Evolutionary conservation across 73 alveolate species (phyloP).

Genomic region (Tetrahymena thermophila): DNA sequence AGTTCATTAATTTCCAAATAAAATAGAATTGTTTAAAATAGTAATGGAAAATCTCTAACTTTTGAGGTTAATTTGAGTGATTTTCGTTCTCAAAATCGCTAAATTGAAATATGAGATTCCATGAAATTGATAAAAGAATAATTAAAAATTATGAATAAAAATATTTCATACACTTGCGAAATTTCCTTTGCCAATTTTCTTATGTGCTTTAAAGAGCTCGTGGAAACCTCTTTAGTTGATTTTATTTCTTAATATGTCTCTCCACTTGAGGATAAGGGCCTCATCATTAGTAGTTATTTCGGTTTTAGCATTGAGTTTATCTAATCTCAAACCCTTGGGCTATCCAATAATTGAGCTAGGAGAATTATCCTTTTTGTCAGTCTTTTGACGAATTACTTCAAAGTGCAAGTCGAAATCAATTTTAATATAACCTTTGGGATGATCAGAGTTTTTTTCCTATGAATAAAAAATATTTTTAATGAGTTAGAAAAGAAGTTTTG

Average conservation of each 20-base stretch:
- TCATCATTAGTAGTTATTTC: slow-evolving; percentile 26
- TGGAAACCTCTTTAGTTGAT: slow-evolving; percentile 44
- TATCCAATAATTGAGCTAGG: not conserved
- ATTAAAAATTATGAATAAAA: not conserved
- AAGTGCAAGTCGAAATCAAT: not conserved
- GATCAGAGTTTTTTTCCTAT: not conserved
- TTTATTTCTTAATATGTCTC: slow-evolving; percentile 24
- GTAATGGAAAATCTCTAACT: not conserved
- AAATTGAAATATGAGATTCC: not conserved
- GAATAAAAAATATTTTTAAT: not conserved
- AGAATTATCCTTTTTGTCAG: not conserved
- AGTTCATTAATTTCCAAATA: not conserved
- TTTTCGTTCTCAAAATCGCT: not conserved
- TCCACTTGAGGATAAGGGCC: slow-evolving; percentile 5
- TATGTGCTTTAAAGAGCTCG: slow-evolving; percentile 32
- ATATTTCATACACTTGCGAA: slow-evolving; percentile 22
- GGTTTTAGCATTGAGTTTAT: not conserved
- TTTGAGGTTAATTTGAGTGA: not conserved
- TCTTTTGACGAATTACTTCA: not conserved
- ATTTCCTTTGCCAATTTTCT: slow-evolving; percentile 44
- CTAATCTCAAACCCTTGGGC: not conserved
- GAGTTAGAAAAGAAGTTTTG: not conserved
- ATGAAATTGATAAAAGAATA: not conserved
- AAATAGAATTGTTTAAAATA: not conserved
- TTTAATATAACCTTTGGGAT: not conserved